Conservation (phyloP, 257 asterid genomes). For the Scutellaria baicalensis region DNA sequence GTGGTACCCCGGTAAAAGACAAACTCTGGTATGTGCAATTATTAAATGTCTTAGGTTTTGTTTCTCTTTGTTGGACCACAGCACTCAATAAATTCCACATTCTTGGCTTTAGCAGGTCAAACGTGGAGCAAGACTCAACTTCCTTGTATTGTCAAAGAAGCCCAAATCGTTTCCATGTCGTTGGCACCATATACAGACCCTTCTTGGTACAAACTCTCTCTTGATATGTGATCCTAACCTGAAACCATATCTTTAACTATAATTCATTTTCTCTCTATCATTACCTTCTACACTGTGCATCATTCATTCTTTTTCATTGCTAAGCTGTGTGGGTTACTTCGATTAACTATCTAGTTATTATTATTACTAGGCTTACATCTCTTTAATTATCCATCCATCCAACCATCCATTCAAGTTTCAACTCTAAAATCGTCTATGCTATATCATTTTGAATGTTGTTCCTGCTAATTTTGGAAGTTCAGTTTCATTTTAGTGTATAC, state of each 20-base stretch:
- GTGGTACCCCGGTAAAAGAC: slow-evolving; percentile 44
- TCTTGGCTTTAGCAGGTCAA: slow-evolving; percentile 35
- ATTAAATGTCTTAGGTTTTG: not conserved
- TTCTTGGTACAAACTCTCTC: slow-evolving; percentile 41
- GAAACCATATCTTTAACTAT: not conserved
- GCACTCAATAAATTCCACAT: not conserved
- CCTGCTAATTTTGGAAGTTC: no score
- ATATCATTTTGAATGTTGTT: no score
- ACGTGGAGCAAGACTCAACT: slow-evolving; percentile 19
- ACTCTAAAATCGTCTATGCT: no score
- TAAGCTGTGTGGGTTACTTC: not conserved
- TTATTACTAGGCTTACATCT: no score
- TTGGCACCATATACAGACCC: slow-evolving; percentile 59
- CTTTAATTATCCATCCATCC: no score
- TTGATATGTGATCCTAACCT: not conserved
- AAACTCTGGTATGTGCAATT: slow-evolving; percentile 30
- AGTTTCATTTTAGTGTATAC: no score
- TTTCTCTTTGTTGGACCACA: not conserved
- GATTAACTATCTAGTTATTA: no score
- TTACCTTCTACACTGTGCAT: not conserved
- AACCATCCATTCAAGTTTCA: no score
- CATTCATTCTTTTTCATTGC: not conserved
- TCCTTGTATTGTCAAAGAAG: slow-evolving; percentile 48
- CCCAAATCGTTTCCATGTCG: slow-evolving; percentile 39
- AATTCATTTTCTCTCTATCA: not conserved